These are phyloP conservation scores for Friedmanniomyces simplex DNA, from an alignment of 495 filamentous ascomycete genomes.

Conservation along the genomic window DNA sequence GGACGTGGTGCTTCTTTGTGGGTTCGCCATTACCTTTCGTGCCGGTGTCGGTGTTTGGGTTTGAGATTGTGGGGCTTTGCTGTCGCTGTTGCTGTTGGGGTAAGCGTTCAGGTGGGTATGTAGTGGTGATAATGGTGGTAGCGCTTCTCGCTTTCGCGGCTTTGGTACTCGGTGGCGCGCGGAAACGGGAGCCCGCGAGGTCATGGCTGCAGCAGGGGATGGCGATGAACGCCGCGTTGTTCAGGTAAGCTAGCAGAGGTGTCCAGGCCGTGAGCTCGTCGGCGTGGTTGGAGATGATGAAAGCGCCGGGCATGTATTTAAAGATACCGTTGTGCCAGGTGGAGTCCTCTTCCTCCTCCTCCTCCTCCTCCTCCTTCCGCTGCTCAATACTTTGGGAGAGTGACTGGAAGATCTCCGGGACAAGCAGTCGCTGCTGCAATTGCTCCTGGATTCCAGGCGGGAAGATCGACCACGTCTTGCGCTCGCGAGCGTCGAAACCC, in stretches of 20 bases:
- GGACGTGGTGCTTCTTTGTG: not conserved
- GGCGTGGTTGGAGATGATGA: conserved; percentile 93
- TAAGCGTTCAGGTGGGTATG: no score
- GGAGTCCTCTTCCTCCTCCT: conserved; percentile 23
- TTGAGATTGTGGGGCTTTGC: no score
- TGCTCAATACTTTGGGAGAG: no score
- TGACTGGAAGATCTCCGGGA: conserved; percentile 49
- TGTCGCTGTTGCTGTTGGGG: conserved; percentile 10
- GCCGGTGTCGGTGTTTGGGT: no score
- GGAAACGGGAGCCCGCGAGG: conserved; percentile 61
- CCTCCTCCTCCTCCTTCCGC: no score
- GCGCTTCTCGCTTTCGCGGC: not conserved
- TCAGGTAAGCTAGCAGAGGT: conserved; percentile 69
- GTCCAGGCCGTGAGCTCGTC: conserved; percentile 96
- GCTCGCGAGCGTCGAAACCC: conserved; percentile 77
- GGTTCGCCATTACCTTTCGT: not conserved
- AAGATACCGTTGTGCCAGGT: conserved; percentile 55
- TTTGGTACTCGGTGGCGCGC: conserved; percentile 39
- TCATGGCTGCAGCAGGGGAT: conserved; percentile 94
- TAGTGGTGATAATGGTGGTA: no score
- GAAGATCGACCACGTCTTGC: conserved; percentile 77
- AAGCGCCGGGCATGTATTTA: conserved; percentile 48
- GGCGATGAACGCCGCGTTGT: conserved; percentile 67
- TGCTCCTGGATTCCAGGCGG: conserved; percentile 40
- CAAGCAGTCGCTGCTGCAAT: conserved; percentile 61